Conservation (phyloP, 805 yeast genomes). For the Cyberlindnera petersonii region DNA sequence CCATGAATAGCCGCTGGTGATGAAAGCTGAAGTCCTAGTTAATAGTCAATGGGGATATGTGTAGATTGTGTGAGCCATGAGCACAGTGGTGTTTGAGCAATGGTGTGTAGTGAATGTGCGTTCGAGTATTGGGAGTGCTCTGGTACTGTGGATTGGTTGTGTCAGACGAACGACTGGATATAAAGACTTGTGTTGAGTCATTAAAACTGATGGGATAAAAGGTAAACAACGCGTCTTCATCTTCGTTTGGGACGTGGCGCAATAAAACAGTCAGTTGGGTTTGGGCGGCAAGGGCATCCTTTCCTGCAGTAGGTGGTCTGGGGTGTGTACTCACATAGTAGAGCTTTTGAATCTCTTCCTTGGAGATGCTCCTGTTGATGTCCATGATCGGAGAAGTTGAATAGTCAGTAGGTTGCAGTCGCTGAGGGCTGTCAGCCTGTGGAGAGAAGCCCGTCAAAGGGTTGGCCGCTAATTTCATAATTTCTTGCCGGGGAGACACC, state of each 20-base stretch:
- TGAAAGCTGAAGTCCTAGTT: too few species aligned
- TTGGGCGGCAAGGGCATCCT: background rate
- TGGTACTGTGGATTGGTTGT: too few species aligned
- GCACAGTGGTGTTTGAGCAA: too few species aligned
- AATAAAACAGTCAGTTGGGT: background rate
- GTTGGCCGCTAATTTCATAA: constrained; percentile 14
- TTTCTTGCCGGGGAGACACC: constrained; percentile 5
- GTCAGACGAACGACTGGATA: too few species aligned
- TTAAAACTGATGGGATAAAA: background rate
- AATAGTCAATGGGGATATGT: too few species aligned
- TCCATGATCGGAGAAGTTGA: constrained; percentile 19
- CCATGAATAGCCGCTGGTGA: too few species aligned
- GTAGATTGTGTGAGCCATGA: too few species aligned
- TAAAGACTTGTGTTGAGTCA: too few species aligned
- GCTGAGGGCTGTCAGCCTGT: constrained; percentile 6
- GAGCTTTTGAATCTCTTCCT: constrained; percentile 29
- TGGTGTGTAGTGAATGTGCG: too few species aligned
- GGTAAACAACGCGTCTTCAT: constrained; percentile 8
- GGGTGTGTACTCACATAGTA: constrained; percentile 21
- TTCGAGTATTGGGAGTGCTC: too few species aligned
- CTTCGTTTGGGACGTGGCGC: constrained; percentile 4
- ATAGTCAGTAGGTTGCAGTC: constrained; percentile 2
- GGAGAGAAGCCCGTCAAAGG: constrained; percentile 12
- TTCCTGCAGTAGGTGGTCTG: background rate
- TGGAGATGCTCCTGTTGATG: constrained; percentile 21